Evolutionary conservation across 2,329 filamentous ascomycete genomes (phyloP).

Genomic region (Colletotrichum tabaci): DNA sequence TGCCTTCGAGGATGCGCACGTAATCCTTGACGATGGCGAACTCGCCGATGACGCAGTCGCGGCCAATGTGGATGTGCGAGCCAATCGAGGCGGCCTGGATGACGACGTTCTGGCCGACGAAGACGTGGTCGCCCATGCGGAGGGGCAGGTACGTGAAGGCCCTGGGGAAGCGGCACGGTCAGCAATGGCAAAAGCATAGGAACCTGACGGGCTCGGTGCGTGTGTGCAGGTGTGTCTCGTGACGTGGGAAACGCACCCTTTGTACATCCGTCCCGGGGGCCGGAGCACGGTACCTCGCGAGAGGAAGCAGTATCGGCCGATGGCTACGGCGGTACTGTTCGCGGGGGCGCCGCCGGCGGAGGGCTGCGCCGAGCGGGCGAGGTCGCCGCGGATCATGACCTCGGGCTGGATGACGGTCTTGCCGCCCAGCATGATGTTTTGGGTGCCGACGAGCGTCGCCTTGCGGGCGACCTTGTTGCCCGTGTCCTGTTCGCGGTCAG

Average conservation of each 20-base stretch:
- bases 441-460: constrained; percentile 91
- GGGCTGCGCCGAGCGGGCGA: constrained; percentile 72
- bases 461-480: constrained; percentile 98
- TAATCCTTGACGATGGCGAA: constrained; percentile 96
- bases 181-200: too few species aligned
- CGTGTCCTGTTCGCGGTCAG: constrained; percentile 76
- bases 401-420: constrained; percentile 97
- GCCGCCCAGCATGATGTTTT: constrained; percentile 97
- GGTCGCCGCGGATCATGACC: constrained; percentile 92
- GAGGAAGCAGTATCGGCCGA: constrained; percentile 93
- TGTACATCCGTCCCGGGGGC: constrained; percentile 86
- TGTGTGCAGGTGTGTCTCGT: background rate
- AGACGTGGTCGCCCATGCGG: constrained; percentile 95
- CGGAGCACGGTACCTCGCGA: constrained; percentile 83
- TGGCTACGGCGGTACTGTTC: constrained; percentile 81
- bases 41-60: constrained; percentile 82
- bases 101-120: constrained; percentile 81
- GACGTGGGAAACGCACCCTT: constrained; percentile 66
- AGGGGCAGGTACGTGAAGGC: constrained; percentile 87
- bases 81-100: constrained; percentile 89
- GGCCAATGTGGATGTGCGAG: constrained; percentile 88
- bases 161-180: constrained; percentile 48
- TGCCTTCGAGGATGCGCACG: constrained; percentile 87
- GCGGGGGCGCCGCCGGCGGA: constrained; percentile 59
- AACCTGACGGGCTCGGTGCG: background rate